phyloP scores from a whole-genome alignment of 1,284 basidiomycete genomes.

The Tilletiaria anomala region DNA sequence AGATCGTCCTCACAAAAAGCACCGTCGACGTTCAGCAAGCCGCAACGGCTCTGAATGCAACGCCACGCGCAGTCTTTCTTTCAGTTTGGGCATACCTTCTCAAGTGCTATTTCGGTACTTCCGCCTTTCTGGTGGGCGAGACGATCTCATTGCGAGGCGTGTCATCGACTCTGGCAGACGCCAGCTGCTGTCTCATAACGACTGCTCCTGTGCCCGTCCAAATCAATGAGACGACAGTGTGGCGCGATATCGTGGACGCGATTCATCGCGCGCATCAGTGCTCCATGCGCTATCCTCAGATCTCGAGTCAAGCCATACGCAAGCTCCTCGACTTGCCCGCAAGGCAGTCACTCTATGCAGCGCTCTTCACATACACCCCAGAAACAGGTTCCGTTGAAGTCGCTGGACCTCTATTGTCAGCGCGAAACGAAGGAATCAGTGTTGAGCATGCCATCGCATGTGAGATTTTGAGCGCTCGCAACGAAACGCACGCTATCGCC shows the following conservation, averaged over 20 bases:
- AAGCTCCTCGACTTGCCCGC: slow-evolving; percentile 16
- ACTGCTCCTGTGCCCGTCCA: slow-evolving; percentile 30
- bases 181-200: slow-evolving; percentile 29
- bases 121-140: slow-evolving; percentile 29
- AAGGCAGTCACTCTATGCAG: slow-evolving; percentile 18
- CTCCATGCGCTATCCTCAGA: slow-evolving; percentile 10
- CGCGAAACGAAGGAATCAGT: no score
- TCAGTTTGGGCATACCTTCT: slow-evolving; percentile 35
- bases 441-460: slow-evolving; percentile 33
- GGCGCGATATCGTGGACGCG: slow-evolving; percentile 12
- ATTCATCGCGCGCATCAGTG: slow-evolving; percentile 7
- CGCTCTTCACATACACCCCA: background rate
- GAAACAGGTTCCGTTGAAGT: no score
- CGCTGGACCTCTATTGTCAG: no score
- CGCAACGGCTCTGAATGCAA: background rate
- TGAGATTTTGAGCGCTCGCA: slow-evolving; percentile 18
- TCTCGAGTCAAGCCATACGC: slow-evolving; percentile 17
- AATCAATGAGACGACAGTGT: slow-evolving; percentile 5
- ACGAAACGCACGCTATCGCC: no score
- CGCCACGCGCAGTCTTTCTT: background rate
- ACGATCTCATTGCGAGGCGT: slow-evolving; percentile 22
- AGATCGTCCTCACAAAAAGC: no score
- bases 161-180: slow-evolving; percentile 14
- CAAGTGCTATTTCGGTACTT: slow-evolving; percentile 25
- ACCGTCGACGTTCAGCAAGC: no score